Conservation (phyloP, 257 asterid species). For the Ajuga chamaepitys region DNA sequence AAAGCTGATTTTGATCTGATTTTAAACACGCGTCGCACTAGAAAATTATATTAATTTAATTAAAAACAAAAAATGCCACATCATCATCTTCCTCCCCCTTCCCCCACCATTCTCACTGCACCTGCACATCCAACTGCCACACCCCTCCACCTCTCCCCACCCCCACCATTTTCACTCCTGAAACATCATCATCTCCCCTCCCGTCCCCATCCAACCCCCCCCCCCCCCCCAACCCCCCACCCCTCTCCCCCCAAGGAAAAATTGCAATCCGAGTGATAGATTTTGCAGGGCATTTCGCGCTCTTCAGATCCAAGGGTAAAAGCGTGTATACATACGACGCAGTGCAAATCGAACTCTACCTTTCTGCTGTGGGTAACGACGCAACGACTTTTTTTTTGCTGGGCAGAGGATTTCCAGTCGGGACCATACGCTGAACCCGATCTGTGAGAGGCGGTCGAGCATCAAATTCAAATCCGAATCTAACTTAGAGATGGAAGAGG, state of each 20-base stretch:
- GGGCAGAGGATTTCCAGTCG: slow-evolving; percentile 51
- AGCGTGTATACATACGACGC: slow-evolving; percentile 60
- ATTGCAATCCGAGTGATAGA: slow-evolving; percentile 59
- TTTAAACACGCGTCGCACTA: too few relatives aligned
- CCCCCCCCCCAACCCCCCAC: too few relatives aligned
- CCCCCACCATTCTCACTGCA: too few relatives aligned
- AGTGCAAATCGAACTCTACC: slow-evolving; percentile 42
- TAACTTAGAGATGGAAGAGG: slow-evolving; percentile 47
- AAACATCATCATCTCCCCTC: too few relatives aligned
- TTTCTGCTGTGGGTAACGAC: slow-evolving; percentile 33
- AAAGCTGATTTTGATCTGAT: too few relatives aligned
- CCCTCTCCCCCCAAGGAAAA: slow-evolving; percentile 66
- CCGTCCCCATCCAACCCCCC: too few relatives aligned
- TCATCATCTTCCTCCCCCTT: too few relatives aligned
- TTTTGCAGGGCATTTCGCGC: slow-evolving; percentile 57
- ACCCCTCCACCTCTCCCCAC: too few relatives aligned
- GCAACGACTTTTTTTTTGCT: slow-evolving; percentile 50
- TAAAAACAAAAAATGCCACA: too few relatives aligned
- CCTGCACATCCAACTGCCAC: too few relatives aligned
- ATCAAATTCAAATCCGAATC: slow-evolving; percentile 53
- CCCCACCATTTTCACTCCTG: too few relatives aligned
- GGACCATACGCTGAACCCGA: slow-evolving; percentile 47
- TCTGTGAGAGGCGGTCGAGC: slow-evolving; percentile 54
- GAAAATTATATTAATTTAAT: too few relatives aligned
- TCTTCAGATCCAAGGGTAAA: slow-evolving; percentile 54